Evolutionary conservation across 306 rosid genomes (phyloP).

Genomic region (Erythrophleum fordii): DNA sequence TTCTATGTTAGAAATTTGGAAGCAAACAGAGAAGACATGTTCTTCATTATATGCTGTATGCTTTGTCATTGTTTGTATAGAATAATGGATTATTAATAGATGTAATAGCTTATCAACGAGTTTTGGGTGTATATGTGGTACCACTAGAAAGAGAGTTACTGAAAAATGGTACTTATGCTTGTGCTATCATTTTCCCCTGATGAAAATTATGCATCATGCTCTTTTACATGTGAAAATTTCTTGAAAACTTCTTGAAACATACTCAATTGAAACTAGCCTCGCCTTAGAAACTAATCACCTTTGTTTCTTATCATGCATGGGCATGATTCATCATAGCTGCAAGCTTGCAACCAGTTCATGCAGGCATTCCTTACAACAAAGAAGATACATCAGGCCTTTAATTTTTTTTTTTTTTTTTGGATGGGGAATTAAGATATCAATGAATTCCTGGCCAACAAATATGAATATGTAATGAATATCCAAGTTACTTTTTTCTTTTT

Average conservation of each 20-base stretch:
- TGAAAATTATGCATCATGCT: slow-evolving; percentile 1
- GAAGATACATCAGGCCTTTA: not conserved
- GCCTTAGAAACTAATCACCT: not conserved
- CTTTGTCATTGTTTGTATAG: not conserved
- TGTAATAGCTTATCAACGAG: not conserved
- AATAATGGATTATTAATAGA: not conserved
- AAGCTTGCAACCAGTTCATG: not conserved
- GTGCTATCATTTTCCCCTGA: not conserved
- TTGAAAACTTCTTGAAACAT: not conserved
- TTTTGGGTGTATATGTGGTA: not conserved
- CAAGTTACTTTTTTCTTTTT: not conserved
- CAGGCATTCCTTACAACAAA: slow-evolving; percentile 21
- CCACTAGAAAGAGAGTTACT: not conserved
- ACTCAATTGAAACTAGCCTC: slow-evolving; percentile 2
- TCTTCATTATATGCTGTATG: not conserved
- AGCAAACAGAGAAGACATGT: not conserved
- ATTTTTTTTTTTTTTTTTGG: not conserved
- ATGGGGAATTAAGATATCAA: not conserved
- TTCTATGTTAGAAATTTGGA: slow-evolving; percentile 21
- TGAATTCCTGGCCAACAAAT: slow-evolving; percentile 15
- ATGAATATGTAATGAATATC: slow-evolving; percentile 3
- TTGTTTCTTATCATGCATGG: not conserved
- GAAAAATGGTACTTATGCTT: not conserved
- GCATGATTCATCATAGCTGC: not conserved
- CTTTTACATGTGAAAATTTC: slow-evolving; percentile 25